These are phyloP conservation scores for Prosopis cineraria DNA, from an alignment of 306 rosid species.

Conservation along the genomic window DNA sequence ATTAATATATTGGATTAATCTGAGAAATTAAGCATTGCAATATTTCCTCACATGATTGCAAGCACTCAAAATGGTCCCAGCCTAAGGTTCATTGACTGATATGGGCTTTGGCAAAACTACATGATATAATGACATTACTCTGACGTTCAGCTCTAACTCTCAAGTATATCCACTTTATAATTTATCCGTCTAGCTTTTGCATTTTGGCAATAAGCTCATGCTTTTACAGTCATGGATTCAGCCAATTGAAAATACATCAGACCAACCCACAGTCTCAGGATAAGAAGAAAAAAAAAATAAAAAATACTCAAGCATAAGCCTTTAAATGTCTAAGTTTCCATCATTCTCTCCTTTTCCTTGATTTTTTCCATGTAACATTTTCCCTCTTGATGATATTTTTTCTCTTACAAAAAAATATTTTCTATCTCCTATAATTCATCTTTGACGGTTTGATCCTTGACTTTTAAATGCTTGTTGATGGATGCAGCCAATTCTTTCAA, in stretches of 20 bases:
- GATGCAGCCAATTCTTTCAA: slow-evolving; percentile 86
- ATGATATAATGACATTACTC: not conserved
- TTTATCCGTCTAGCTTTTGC: not conserved
- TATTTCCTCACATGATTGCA: not conserved
- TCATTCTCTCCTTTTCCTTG: not conserved
- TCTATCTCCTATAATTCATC: slow-evolving; percentile 67
- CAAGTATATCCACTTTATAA: not conserved
- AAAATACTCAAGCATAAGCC: slow-evolving; percentile 21
- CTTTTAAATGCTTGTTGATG: slow-evolving; percentile 65
- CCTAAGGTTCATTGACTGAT: not conserved
- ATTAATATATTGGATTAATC: not conserved
- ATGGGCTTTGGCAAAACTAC: not conserved
- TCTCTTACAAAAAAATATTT: slow-evolving; percentile 17
- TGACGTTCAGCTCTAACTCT: not conserved
- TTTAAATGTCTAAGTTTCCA: not conserved
- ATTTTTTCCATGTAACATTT: not conserved
- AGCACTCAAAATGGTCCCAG: not conserved
- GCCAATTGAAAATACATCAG: too few species aligned
- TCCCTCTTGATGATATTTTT: not conserved
- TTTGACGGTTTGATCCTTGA: slow-evolving; percentile 48
- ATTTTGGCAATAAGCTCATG: slow-evolving; percentile 22
- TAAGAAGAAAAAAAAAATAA: not conserved
- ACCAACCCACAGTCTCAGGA: not conserved
- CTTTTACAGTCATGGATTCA: too few species aligned
- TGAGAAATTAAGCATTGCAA: not conserved